Percentiles rank a stretch among this genome's conserved stretches.
Conservation (phyloP, 768 basidiomycete genomes). For the Boletus vermiculosoides region DNA sequence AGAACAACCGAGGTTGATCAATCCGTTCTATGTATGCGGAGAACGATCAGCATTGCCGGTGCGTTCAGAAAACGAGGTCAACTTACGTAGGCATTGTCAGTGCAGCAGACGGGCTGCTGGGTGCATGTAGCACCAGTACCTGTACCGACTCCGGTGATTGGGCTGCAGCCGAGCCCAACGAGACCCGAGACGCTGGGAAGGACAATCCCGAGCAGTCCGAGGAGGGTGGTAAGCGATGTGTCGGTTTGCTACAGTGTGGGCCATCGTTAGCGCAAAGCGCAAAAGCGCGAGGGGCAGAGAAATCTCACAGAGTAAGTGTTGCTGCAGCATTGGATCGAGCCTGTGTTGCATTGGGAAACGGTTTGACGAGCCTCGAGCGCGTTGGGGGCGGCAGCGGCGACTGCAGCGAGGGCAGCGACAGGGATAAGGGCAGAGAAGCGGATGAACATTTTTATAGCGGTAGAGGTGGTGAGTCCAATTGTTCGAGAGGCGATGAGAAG, state of each 20-base stretch:
- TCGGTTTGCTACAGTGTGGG: not conserved
- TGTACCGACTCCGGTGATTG: not conserved
- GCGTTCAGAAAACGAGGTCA: no score
- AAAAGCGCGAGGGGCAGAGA: no score
- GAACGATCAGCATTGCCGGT: not conserved
- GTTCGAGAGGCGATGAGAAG: not conserved
- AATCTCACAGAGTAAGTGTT: not conserved
- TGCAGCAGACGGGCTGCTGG: conserved; percentile 21
- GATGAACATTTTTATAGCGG: conserved; percentile 3
- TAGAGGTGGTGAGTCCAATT: not conserved
- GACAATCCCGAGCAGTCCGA: not conserved
- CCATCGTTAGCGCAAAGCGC: not conserved
- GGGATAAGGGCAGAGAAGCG: conserved; percentile 7
- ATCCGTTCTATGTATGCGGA: conserved; percentile 1
- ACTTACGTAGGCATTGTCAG: conserved; percentile 13
- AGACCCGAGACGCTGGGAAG: not conserved
- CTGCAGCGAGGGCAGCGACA: conserved; percentile 11
- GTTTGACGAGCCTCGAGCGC: not conserved
- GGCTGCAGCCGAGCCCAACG: conserved; percentile 2
- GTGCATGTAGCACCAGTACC: conserved; percentile 6
- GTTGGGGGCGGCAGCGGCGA: conserved; percentile 6
- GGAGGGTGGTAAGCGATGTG: not conserved
- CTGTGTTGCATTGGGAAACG: conserved; percentile 10
- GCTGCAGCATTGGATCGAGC: conserved; percentile 12
- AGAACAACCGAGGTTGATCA: conserved; percentile 15